Percentiles rank a stretch among this genome's conserved stretches.
These are phyloP conservation scores for Neurospora intermedia DNA, from an alignment of 495 filamentous ascomycete species.

Conservation along the genomic window DNA sequence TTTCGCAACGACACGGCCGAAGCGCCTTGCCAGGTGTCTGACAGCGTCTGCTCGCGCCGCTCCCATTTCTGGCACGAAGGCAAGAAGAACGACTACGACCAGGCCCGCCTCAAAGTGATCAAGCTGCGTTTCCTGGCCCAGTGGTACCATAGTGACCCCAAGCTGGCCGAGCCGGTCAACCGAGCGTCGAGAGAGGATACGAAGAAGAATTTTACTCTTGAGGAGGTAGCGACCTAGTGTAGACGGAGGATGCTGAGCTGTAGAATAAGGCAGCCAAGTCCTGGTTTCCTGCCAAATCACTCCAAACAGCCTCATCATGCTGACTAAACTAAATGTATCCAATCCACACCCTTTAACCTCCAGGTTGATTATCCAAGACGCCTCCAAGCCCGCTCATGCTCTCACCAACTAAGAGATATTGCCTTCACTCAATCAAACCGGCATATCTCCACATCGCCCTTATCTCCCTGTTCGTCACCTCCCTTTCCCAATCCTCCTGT, in stretches of 20 bases:
- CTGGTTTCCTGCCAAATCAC: neutral
- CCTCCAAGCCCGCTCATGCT: neutral
- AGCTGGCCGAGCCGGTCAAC: conserved; percentile 24
- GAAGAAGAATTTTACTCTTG: neutral
- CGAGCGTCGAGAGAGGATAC: neutral
- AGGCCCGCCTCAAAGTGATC: conserved; percentile 27
- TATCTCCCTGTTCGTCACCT: neutral
- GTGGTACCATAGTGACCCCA: conserved; percentile 39
- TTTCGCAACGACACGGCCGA: too few species aligned
- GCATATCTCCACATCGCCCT: neutral
- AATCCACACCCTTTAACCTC: neutral
- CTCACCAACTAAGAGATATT: neutral
- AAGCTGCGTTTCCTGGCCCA: conserved; percentile 32
- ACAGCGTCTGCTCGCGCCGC: conserved; percentile 42
- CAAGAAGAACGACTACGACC: conserved; percentile 42
- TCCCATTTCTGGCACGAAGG: conserved; percentile 47
- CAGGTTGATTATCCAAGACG: neutral
- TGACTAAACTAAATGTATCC: neutral
- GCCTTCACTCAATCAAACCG: neutral
- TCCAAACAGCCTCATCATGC: neutral
- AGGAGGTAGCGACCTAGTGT: neutral
- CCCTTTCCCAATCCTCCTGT: neutral
- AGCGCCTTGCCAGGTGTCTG: conserved; percentile 33
- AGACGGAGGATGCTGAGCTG: neutral
- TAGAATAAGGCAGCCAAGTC: neutral